A percentile compares a stretch with the other conserved stretches of the same genome.
Conservation (phyloP, 2,329 filamentous ascomycete genomes). For the Pseudogymnoascus sp. region DNA sequence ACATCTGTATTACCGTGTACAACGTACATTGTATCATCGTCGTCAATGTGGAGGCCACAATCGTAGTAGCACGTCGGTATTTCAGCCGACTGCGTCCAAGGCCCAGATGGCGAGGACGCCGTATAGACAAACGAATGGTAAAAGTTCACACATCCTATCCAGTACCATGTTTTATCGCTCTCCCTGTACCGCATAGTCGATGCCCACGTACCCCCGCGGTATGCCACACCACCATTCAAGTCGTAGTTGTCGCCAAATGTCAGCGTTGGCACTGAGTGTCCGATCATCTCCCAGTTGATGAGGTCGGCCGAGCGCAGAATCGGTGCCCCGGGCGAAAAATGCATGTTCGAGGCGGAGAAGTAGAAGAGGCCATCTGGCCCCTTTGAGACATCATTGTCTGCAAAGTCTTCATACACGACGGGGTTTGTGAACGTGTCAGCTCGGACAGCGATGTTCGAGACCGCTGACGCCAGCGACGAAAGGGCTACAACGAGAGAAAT, state of each 20-base stretch:
- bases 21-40: conserved; percentile 49
- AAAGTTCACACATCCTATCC: conserved; percentile 46
- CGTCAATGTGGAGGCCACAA: conserved; percentile 45
- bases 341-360: conserved; percentile 47
- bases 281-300: conserved; percentile 40
- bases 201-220: conserved; percentile 48
- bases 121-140: conserved; percentile 45
- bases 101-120: conserved; percentile 32
- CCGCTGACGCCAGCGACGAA: conserved; percentile 5
- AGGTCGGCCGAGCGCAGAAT: conserved; percentile 46
- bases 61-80: conserved; percentile 43
- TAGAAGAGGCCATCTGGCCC: conserved; percentile 38
- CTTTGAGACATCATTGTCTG: conserved; percentile 46
- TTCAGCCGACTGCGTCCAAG: conserved; percentile 29
- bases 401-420: conserved; percentile 46
- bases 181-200: conserved; percentile 42
- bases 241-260: conserved; percentile 40
- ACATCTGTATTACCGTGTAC: conserved; percentile 43
- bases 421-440: conserved; percentile 33
- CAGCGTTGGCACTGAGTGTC: conserved; percentile 37
- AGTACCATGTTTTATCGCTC: conserved; percentile 42
- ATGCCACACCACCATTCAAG: conserved; percentile 36
- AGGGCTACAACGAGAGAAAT: background rate
- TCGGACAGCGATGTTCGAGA: background rate
- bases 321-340: conserved; percentile 47